These are phyloP conservation scores for Lyophyllum decastes DNA, from an alignment of 768 basidiomycete species.

Conservation along the genomic window DNA sequence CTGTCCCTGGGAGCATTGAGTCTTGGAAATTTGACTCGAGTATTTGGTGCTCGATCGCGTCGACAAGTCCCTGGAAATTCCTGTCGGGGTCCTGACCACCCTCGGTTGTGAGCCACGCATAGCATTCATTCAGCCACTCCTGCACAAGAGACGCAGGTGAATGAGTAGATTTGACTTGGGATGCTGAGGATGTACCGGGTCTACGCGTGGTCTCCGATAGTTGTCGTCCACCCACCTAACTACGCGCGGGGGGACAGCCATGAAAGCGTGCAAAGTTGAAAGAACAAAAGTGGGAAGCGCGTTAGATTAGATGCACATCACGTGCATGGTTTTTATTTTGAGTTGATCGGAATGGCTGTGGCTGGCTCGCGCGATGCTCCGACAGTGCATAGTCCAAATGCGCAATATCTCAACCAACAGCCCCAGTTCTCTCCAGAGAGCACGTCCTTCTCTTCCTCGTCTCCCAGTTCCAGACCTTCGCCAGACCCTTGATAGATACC, in stretches of 20 bases:
- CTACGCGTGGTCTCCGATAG: constrained; percentile 65
- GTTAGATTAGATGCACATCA: constrained; percentile 31
- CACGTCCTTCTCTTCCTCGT: constrained; percentile 45
- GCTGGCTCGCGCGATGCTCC: constrained; percentile 14
- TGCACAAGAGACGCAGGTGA: constrained; percentile 25
- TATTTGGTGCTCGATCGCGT: constrained; percentile 63
- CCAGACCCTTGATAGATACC: constrained; percentile 74
- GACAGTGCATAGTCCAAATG: constrained; percentile 18
- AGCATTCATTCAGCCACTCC: constrained; percentile 81
- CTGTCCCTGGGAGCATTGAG: constrained; percentile 72
- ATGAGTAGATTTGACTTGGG: neutral
- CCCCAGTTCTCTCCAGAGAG: neutral
- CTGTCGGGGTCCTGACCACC: constrained; percentile 45
- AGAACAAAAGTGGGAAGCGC: neutral
- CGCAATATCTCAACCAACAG: constrained; percentile 18
- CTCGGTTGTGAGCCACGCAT: constrained; percentile 58
- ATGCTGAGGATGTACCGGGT: constrained; percentile 46
- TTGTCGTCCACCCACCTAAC: constrained; percentile 51
- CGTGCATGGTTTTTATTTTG: constrained; percentile 6
- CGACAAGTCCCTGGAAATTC: constrained; percentile 52
- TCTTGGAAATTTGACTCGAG: constrained; percentile 72
- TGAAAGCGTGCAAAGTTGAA: constrained; percentile 16
- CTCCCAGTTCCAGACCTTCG: constrained; percentile 83
- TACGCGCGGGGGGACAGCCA: constrained; percentile 37
- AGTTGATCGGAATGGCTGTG: neutral